Conservation (phyloP, 2,329 filamentous ascomycete species). For the Cryphonectria naterciae region DNA sequence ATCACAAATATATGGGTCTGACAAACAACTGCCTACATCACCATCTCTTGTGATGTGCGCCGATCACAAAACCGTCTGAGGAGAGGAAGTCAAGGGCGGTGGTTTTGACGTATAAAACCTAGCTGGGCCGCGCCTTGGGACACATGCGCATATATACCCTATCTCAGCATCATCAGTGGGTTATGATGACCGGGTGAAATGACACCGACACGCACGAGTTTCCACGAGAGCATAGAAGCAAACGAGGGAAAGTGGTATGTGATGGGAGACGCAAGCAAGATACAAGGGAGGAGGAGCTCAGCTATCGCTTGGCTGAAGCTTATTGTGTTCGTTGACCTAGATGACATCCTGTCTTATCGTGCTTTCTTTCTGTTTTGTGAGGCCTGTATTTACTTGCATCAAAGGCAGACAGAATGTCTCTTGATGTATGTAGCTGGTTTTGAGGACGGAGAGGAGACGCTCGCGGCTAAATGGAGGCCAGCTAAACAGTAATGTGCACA, state of each 20-base stretch:
- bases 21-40: too few species aligned
- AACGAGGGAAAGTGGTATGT: not conserved
- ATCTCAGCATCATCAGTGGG: not conserved
- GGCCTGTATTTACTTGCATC: not conserved
- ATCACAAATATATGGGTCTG: too few species aligned
- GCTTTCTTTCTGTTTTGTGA: not conserved
- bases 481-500: not conserved
- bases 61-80: constrained; percentile 47
- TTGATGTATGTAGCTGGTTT: not conserved
- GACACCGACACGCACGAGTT: not conserved
- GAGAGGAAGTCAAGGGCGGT: too few species aligned
- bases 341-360: not conserved
- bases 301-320: not conserved
- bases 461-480: constrained; percentile 13
- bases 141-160: not conserved
- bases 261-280: not conserved
- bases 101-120: not conserved
- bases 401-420: not conserved
- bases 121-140: not conserved
- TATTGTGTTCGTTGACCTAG: not conserved
- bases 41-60: constrained; percentile 35
- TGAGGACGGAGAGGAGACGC: constrained; percentile 11
- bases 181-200: constrained; percentile 2
- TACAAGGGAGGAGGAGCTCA: too few species aligned
- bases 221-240: not conserved